Conservation (phyloP, 306 rosid species). For the Dalbergia oliveri region DNA sequence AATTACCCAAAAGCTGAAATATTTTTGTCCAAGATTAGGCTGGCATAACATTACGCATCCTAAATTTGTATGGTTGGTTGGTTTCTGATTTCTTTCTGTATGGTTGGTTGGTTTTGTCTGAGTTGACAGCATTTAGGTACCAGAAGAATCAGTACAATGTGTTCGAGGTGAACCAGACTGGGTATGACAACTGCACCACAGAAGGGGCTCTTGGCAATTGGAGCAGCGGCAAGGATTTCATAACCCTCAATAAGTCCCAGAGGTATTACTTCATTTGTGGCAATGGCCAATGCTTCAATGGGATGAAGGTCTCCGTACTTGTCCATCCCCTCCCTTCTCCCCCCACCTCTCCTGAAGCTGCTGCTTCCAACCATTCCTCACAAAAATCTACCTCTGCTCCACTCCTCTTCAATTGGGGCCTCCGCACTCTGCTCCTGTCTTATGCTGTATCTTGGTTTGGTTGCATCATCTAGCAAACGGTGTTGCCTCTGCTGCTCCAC, state of each 20-base stretch:
- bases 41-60: not conserved
- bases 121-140: conserved; percentile 81
- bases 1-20: not conserved
- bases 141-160: conserved; percentile 88
- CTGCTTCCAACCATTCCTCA: conserved; percentile 37
- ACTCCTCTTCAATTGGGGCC: conserved; percentile 21
- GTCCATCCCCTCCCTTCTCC: conserved; percentile 76
- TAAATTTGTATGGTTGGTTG: not conserved
- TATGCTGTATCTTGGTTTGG: conserved; percentile 51
- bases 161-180: conserved; percentile 89
- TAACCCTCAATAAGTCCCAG: conserved; percentile 60
- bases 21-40: not conserved
- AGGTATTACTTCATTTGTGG: conserved; percentile 90
- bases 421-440: conserved; percentile 41
- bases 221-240: conserved; percentile 93
- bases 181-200: conserved; percentile 88
- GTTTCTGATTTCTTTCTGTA: not conserved
- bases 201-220: conserved; percentile 90
- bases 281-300: conserved; percentile 85
- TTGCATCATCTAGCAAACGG: conserved; percentile 44
- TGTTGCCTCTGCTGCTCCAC: conserved; percentile 7
- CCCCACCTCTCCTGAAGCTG: conserved; percentile 42
- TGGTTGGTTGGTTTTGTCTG: not conserved
- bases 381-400: conserved; percentile 46
- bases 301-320: conserved; percentile 81